Evolutionary conservation across 2,329 filamentous ascomycete species (phyloP), one percentile per base, ranked within the genome.

Genomic region (Penicillium sp.): DNA sequence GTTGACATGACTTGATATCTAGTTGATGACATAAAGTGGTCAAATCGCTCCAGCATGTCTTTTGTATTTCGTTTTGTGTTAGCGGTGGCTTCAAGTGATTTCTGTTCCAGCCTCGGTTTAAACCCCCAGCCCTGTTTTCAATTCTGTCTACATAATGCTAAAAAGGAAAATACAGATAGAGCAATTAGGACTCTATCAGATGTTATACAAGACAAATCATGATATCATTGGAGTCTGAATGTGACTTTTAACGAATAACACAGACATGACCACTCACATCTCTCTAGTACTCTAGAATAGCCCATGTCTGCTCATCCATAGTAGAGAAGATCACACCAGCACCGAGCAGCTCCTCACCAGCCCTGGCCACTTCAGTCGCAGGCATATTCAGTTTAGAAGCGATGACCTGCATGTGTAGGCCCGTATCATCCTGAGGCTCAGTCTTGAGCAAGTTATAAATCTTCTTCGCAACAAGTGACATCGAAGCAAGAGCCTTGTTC

Each of bases 281-380:
- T 17, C 35, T 55, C 42, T 63, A 65, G 49, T 66, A 66, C 33
- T 95, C 90, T 60, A 97, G 79, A 62, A 96, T 80, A 43, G 91
- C 91, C 88, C 90, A 97, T 0, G 93, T 97, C 75, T 90, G 84
- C 69, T 97, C 93, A 76, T 97, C 92, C 56, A 96, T 84, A 10
- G 95, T 99, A 29, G 91, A 91, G 77, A 91, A 99, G 63, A 96
- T 90, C 67, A 91, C 72, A 31, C 92, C 91, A 55, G 85, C 77
- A 2, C 81, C 81, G 43, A 91, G 75, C 69, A 99, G 76, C 76
- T 97, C 92, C 67, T 96, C 91, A 10, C 89, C 86, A n/a, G 87
- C 93, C 52, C 83, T 85, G 66, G 87, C 79, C 15, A 94, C 89
- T 46, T 95, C 90, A 27, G 81, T 81, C 31, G 87, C 77, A 9